A percentile compares a stretch with the other conserved stretches of the same genome.
Conservation (phyloP, 805 yeast species). For the Wickerhamomyces bisporus region DNA sequence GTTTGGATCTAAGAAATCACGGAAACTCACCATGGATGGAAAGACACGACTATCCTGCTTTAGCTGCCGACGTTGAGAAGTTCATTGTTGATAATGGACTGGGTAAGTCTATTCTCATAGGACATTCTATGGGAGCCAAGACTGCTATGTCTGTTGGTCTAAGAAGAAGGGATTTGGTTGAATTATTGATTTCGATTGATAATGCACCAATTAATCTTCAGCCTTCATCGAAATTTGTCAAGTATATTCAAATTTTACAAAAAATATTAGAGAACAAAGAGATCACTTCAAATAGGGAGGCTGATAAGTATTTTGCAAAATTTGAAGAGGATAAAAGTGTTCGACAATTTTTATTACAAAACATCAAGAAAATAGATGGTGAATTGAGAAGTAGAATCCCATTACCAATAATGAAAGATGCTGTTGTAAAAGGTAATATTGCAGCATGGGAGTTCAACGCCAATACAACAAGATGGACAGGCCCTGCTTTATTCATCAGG, state of each 20-base stretch:
- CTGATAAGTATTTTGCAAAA: slow-evolving; percentile 54
- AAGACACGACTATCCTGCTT: slow-evolving; percentile 70
- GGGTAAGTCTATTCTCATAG: slow-evolving; percentile 56
- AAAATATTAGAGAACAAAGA: slow-evolving; percentile 45
- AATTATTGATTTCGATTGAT: slow-evolving; percentile 72
- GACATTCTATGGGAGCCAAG: slow-evolving; percentile 93
- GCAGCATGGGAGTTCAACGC: slow-evolving; percentile 75
- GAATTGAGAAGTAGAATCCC: slow-evolving; percentile 48
- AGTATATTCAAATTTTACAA: slow-evolving; percentile 59
- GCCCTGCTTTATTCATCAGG: slow-evolving; percentile 74
- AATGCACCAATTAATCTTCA: slow-evolving; percentile 78
- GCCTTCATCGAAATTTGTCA: slow-evolving; percentile 54
- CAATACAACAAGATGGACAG: slow-evolving; percentile 47
- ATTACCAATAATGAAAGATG: slow-evolving; percentile 57
- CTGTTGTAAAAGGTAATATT: slow-evolving; percentile 59
- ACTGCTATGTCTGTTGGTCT: slow-evolving; percentile 84
- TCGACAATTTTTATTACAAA: slow-evolving; percentile 75
- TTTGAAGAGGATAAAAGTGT: slow-evolving; percentile 58
- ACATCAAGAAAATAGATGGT: slow-evolving; percentile 39
- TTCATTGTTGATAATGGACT: slow-evolving; percentile 43
- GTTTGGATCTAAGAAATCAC: slow-evolving; percentile 82
- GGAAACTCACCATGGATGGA: slow-evolving; percentile 83
- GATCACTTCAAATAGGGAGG: slow-evolving; percentile 54
- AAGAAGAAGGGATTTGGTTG: slow-evolving; percentile 55
- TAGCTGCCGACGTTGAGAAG: slow-evolving; percentile 80